A percentile compares a stretch with the other conserved stretches of the same genome.
Conservation (phyloP, 805 yeast species). For the Metschnikowia bowlesiae region DNA sequence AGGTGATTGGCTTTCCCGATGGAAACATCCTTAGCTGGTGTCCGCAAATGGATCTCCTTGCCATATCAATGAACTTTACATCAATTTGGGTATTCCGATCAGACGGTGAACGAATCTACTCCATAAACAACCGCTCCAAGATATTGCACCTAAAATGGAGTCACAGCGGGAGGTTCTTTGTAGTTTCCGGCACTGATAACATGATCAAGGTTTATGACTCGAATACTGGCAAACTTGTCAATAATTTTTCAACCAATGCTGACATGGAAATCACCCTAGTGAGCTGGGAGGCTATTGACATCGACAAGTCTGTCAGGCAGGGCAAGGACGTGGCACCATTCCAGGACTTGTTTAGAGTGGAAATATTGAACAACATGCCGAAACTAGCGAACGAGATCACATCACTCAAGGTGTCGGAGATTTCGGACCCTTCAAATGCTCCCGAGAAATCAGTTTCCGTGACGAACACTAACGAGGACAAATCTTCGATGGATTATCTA, state of each 20-base stretch:
- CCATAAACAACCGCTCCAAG: conserved; percentile 34
- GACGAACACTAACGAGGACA: conserved; percentile 10
- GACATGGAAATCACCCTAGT: conserved; percentile 13
- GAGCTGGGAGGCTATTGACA: conserved; percentile 15
- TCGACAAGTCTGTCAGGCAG: conserved; percentile 1
- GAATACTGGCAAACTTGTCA: conserved; percentile 41
- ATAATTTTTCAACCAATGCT: conserved; percentile 18
- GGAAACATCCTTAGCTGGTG: conserved; percentile 43
- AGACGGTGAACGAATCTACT: conserved; percentile 51
- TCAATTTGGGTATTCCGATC: conserved; percentile 50
- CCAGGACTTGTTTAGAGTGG: conserved; percentile 24
- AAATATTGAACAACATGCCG: conserved; percentile 33
- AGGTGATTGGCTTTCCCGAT: conserved; percentile 25
- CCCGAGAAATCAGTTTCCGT: conserved; percentile 9
- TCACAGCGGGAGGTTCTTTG: conserved; percentile 38
- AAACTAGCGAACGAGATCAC: conserved; percentile 20
- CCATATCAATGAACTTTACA: conserved; percentile 46
- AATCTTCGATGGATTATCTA: conserved; percentile 21
- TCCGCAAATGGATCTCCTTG: conserved; percentile 51
- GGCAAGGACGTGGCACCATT: conserved; percentile 6
- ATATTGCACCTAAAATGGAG: conserved; percentile 31
- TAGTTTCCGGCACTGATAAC: conserved; percentile 43
- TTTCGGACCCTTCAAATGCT: conserved; percentile 4
- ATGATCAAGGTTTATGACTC: conserved; percentile 42
- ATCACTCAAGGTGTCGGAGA: conserved; percentile 5